phyloP scores from a whole-genome alignment of 305 asterid genomes.

The Fraxinus baroniana region DNA sequence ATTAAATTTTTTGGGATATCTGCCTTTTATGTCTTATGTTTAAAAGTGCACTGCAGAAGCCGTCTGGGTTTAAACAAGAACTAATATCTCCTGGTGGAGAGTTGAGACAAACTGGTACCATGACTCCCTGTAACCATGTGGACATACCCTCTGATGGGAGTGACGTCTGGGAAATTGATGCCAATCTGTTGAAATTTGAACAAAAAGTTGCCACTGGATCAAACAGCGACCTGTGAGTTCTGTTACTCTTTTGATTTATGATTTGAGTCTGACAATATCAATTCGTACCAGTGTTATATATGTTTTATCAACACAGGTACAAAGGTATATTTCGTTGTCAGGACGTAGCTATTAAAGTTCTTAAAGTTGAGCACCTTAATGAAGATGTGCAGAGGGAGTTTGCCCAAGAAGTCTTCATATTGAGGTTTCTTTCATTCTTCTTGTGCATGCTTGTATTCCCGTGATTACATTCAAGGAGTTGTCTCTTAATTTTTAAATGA shows the following conservation, averaged over 20 bases:
- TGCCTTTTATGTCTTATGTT: not conserved
- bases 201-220: conserved; percentile 63
- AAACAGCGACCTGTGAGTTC: conserved; percentile 69
- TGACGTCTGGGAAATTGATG: conserved; percentile 85
- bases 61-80: conserved; percentile 33
- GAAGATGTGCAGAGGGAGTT: conserved; percentile 64
- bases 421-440: conserved; percentile 45
- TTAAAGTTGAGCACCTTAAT: conserved; percentile 47
- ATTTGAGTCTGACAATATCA: not conserved
- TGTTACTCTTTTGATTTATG: not conserved
- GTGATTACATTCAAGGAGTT: not conserved
- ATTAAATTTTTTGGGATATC: not conserved
- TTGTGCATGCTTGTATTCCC: not conserved
- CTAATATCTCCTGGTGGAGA: conserved; percentile 28
- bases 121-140: conserved; percentile 33
- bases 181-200: conserved; percentile 53
- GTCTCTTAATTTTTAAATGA: not conserved
- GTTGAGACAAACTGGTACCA: conserved; percentile 31
- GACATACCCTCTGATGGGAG: conserved; percentile 50
- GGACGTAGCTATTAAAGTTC: conserved; percentile 82
- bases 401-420: conserved; percentile 75
- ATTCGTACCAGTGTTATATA: conserved; percentile 13
- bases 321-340: conserved; percentile 65
- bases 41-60: conserved; percentile 38
- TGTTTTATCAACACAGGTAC: conserved; percentile 45